These are phyloP conservation scores for Vicia sativa DNA, from an alignment of 306 rosid genomes.

Conservation along the genomic window DNA sequence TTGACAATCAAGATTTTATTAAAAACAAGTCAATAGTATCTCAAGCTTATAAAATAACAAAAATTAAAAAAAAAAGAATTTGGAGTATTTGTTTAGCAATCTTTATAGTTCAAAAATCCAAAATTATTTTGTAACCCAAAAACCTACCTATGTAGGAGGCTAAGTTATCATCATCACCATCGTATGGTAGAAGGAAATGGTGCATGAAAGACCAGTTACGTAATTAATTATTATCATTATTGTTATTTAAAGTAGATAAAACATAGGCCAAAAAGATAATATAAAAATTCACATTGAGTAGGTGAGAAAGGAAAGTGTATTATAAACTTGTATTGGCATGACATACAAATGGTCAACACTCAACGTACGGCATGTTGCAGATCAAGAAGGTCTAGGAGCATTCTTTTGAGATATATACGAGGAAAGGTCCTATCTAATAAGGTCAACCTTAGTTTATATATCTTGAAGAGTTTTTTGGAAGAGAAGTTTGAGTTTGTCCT, in stretches of 20 bases:
- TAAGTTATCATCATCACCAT: background rate
- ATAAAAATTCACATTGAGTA: conserved; percentile 7
- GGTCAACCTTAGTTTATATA: conserved; percentile 38
- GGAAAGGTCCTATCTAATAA: conserved; percentile 9
- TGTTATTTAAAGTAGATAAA: background rate
- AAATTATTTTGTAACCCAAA: too few relatives aligned
- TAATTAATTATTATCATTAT: background rate
- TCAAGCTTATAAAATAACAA: too few relatives aligned
- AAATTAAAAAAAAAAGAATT: too few relatives aligned
- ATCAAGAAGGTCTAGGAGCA: conserved; percentile 22
- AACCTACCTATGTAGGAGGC: too few relatives aligned
- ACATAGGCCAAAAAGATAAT: background rate
- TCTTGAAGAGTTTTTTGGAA: conserved; percentile 11
- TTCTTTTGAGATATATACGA: conserved; percentile 8
- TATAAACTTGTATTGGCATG: background rate
- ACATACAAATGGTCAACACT: conserved; percentile 20
- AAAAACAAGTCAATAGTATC: too few relatives aligned
- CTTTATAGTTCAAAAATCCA: too few relatives aligned
- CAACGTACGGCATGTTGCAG: background rate
- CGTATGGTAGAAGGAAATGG: background rate
- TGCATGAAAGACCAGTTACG: background rate
- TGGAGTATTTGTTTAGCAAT: too few relatives aligned
- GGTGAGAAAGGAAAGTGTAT: background rate
- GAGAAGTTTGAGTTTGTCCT: conserved; percentile 7
- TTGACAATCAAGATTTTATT: too few relatives aligned